phyloP scores from a whole-genome alignment of 441 rosid species.

The Populus hybrid region DNA sequence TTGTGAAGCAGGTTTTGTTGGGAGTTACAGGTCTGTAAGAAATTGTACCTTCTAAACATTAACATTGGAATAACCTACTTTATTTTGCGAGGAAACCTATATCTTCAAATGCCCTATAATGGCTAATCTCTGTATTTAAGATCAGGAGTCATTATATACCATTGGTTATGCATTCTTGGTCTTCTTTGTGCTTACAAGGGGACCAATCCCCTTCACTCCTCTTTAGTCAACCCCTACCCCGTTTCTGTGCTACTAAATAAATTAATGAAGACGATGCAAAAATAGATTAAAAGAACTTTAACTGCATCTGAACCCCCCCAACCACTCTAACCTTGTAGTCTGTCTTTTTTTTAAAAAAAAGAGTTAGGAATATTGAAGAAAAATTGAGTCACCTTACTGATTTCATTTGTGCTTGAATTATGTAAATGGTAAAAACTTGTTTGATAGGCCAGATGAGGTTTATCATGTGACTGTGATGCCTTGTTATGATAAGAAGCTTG shows the following conservation, averaged over 20 bases:
- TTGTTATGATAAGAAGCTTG: constrained; percentile 95
- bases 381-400: not conserved
- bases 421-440: constrained; percentile 22
- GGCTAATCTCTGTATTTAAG: not conserved
- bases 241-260: not conserved
- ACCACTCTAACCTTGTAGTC: not conserved
- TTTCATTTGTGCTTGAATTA: not conserved
- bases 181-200: not conserved
- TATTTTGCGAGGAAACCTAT: not conserved
- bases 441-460: constrained; percentile 68
- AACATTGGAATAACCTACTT: not conserved
- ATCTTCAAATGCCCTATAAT: not conserved
- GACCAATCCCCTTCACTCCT: not conserved
- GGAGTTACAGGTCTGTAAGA: not conserved
- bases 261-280: not conserved
- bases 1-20: not conserved
- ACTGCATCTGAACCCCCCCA: not conserved
- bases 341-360: not conserved
- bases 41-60: not conserved
- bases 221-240: not conserved
- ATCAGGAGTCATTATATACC: not conserved
- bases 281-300: not conserved
- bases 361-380: not conserved
- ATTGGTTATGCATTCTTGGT: not conserved
- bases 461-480: constrained; percentile 98